Evolutionary conservation across 1,139 yeast species (phyloP), one percentile per base, ranked within the genome.

Genomic region (Yamadazyma sp.): DNA sequence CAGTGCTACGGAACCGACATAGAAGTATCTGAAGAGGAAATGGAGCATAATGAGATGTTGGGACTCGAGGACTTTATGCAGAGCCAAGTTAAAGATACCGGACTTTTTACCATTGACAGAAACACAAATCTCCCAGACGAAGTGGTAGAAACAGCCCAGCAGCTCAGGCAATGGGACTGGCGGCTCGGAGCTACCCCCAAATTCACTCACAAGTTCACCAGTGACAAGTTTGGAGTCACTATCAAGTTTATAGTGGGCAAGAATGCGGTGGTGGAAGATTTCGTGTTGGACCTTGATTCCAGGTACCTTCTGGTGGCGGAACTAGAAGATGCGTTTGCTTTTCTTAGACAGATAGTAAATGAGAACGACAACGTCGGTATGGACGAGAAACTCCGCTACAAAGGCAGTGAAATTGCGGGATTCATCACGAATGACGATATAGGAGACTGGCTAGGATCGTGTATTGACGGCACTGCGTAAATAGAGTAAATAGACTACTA

Each of bases 121-220:
- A 41, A 46, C 0, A 54, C 64, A 0, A 58, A 61, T 9, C 52
- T 82, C n/a, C 82, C 83, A 0, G 46, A 48, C 2, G 77, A 75
- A 31, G 67, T 86, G 0, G 21, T 44, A 2, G 57, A 68, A 1
- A 68, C 68, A 1, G 74, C 76, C 2, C 52, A 59, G 0, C 71
- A 72, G 29, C 61, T 85, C 29, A 57, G 62, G 41, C 56, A 67
- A 10, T 85, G 94, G 92, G 65, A 71, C 1, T 87, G 95, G 94
- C 71, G 64, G 27, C 86, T 61, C 56, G 95, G 89, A 0, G 70
- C 73, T 28, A 82, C 95, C 0, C 95, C 95, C 1, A 66, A 62
- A 42, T 85, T 85, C 54, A 62, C 66, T 12, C 84, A 82, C 50
- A 52, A 54, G 4, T 53, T 80, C 25, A 46, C 44, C 1, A 59